A percentile compares a stretch with the other conserved stretches of the same genome.
These are phyloP conservation scores for Lenzites betulinus DNA, from an alignment of 768 basidiomycete species.

Conservation along the genomic window DNA sequence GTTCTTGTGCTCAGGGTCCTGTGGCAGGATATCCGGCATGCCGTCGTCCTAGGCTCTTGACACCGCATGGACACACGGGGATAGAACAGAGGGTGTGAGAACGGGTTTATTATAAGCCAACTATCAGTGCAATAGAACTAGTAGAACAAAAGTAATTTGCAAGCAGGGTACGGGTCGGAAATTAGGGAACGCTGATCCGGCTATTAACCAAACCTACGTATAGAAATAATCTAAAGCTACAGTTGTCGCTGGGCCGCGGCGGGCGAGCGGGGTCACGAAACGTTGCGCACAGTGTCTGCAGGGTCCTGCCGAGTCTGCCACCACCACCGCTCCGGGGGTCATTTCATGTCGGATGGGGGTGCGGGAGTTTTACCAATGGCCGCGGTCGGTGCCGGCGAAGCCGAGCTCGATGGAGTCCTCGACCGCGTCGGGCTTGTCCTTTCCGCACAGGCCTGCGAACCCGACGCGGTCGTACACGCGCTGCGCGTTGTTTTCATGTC, in stretches of 20 bases:
- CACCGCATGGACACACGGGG: background rate
- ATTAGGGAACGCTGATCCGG: conserved; percentile 1
- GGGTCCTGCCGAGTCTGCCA: background rate
- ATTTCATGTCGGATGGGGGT: background rate
- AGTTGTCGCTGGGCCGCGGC: conserved; percentile 4
- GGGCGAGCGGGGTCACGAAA: background rate
- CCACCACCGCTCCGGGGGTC: background rate
- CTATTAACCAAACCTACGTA: background rate
- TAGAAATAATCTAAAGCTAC: conserved; percentile 25
- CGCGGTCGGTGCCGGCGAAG: conserved; percentile 46
- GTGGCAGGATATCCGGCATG: background rate
- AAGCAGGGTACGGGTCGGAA: background rate
- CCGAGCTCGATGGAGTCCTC: conserved; percentile 58
- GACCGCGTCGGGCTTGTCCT: conserved; percentile 40
- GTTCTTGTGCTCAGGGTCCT: background rate
- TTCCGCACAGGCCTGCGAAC: conserved; percentile 47
- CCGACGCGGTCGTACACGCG: conserved; percentile 57
- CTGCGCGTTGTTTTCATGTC: conserved; percentile 50
- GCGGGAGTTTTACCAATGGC: conserved; percentile 49
- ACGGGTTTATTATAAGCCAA: background rate
- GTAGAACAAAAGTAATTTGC: conserved; percentile 6
- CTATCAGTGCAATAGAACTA: conserved; percentile 6
- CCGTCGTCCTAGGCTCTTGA: background rate
- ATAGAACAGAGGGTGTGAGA: background rate
- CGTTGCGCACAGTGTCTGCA: conserved; percentile 6